Evolutionary conservation across 2,329 filamentous ascomycete species (phyloP).

Genomic region (Fusarium cicatricum): DNA sequence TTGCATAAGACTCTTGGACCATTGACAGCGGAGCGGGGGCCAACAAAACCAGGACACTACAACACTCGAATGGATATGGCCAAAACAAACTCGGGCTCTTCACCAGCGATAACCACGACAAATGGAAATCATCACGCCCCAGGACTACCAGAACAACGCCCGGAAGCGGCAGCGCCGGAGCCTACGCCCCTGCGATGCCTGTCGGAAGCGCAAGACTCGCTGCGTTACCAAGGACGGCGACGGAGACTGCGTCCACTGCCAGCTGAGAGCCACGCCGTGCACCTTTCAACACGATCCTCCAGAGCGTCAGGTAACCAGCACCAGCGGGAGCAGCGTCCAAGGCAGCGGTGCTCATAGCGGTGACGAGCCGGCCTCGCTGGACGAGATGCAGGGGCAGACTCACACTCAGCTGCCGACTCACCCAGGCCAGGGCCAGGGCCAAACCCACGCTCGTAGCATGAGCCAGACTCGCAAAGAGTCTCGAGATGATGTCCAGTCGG

Average conservation of each 20-base stretch:
- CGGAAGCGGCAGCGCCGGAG: slow-evolving; percentile 44
- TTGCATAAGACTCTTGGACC: background rate
- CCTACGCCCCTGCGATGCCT: slow-evolving; percentile 45
- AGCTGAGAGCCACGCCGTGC: slow-evolving; percentile 40
- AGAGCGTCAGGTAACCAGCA: slow-evolving; percentile 35
- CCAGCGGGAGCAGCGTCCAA: slow-evolving; percentile 24
- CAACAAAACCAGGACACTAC: background rate
- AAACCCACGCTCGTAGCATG: slow-evolving; percentile 14
- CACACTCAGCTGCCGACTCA: slow-evolving; percentile 5
- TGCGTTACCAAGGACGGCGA: slow-evolving; percentile 45
- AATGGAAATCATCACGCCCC: slow-evolving; percentile 46
- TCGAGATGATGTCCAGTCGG: slow-evolving; percentile 36
- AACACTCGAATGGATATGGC: slow-evolving; percentile 21
- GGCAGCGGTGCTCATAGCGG: slow-evolving; percentile 20
- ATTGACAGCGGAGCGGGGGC: slow-evolving; percentile 1
- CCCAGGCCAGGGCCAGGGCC: slow-evolving; percentile 1
- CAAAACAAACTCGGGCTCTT: slow-evolving; percentile 10
- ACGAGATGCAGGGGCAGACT: slow-evolving; percentile 17
- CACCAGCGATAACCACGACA: slow-evolving; percentile 14
- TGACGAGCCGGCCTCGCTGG: slow-evolving; percentile 24
- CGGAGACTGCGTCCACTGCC: slow-evolving; percentile 42
- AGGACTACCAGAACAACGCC: slow-evolving; percentile 43
- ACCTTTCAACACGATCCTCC: slow-evolving; percentile 44
- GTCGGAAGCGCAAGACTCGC: slow-evolving; percentile 46
- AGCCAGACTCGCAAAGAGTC: slow-evolving; percentile 35